These are phyloP conservation scores for Xylariomycetidae sp. DNA, from an alignment of 2,329 filamentous ascomycete species.

Conservation along the genomic window DNA sequence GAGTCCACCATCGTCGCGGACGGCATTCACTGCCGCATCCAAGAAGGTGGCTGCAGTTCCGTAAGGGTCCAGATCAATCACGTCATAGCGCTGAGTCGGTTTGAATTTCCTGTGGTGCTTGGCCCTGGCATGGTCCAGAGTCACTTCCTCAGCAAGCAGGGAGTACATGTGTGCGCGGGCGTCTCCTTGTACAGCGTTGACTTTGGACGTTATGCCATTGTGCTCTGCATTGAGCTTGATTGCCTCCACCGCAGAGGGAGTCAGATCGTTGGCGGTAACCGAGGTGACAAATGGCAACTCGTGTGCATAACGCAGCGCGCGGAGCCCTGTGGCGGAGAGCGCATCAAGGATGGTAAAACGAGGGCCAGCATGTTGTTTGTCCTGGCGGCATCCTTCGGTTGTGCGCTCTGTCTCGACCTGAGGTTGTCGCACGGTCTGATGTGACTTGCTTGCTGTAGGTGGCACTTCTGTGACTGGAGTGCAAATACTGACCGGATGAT, in stretches of 20 bases:
- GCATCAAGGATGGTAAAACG: constrained; percentile 88
- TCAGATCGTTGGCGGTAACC: constrained; percentile 87
- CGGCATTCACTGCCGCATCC: constrained; percentile 81
- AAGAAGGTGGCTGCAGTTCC: constrained; percentile 90
- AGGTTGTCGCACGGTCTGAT: constrained; percentile 10
- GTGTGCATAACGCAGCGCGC: constrained; percentile 84
- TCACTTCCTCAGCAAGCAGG: constrained; percentile 51
- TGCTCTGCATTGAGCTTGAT: constrained; percentile 83
- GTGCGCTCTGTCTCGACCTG: constrained; percentile 9
- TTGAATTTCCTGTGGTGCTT: constrained; percentile 34
- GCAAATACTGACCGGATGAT: too few species aligned
- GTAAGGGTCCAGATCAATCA: constrained; percentile 95
- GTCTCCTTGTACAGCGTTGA: constrained; percentile 73
- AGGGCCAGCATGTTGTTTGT: constrained; percentile 27
- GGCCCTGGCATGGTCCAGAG: constrained; percentile 33
- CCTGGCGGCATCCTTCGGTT: constrained; percentile 7
- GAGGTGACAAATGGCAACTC: constrained; percentile 82
- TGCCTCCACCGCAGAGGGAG: constrained; percentile 67
- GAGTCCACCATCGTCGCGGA: constrained; percentile 79
- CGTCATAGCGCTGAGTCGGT: constrained; percentile 67
- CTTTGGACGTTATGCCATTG: constrained; percentile 68
- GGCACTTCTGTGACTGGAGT: too few species aligned
- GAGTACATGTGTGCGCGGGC: constrained; percentile 90
- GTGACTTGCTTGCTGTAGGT: constrained; percentile 4
- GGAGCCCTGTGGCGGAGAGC: constrained; percentile 86